Evolutionary conservation across 2,329 filamentous ascomycete genomes (phyloP).

Genomic region (Ophiosphaerella herpotricha): DNA sequence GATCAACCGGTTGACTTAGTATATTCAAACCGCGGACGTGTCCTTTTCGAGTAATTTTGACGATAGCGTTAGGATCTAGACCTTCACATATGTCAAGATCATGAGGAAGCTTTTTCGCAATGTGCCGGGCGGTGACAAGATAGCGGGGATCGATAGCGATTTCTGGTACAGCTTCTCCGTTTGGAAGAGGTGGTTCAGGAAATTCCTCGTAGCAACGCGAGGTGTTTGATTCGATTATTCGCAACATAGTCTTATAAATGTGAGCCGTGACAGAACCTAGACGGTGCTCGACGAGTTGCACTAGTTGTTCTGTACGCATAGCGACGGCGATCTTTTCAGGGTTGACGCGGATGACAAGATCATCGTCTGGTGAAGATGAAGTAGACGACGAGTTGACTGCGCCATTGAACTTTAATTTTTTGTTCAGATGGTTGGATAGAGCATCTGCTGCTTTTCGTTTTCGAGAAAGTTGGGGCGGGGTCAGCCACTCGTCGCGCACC

Average conservation of each 20-base stretch:
- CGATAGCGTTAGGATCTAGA: constrained; percentile 37
- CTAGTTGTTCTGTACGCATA: constrained; percentile 77
- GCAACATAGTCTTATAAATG: constrained; percentile 76
- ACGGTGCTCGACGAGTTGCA: constrained; percentile 70
- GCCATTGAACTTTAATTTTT: constrained; percentile 39
- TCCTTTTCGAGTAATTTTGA: constrained; percentile 27
- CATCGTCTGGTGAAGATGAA: constrained; percentile 56
- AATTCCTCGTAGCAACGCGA: constrained; percentile 67
- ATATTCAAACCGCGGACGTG: constrained; percentile 26
- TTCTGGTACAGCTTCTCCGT: constrained; percentile 34
- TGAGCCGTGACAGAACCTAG: constrained; percentile 75
- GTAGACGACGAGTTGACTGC: constrained; percentile 14
- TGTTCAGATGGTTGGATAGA: constrained; percentile 29
- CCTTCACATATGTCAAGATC: constrained; percentile 48
- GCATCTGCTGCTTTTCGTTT: constrained; percentile 23
- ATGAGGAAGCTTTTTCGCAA: constrained; percentile 48
- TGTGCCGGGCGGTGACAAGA: constrained; percentile 47
- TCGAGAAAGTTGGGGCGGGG: constrained; percentile 28
- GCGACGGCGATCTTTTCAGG: constrained; percentile 83
- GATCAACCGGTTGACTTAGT: constrained; percentile 33
- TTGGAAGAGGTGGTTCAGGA: constrained; percentile 28
- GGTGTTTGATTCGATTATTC: constrained; percentile 70
- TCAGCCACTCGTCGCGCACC: constrained; percentile 49
- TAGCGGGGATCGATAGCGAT: constrained; percentile 38
- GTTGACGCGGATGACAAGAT: constrained; percentile 78